Evolutionary conservation across 805 yeast genomes (phyloP).

Genomic region (Jamesozyma gamospora): DNA sequence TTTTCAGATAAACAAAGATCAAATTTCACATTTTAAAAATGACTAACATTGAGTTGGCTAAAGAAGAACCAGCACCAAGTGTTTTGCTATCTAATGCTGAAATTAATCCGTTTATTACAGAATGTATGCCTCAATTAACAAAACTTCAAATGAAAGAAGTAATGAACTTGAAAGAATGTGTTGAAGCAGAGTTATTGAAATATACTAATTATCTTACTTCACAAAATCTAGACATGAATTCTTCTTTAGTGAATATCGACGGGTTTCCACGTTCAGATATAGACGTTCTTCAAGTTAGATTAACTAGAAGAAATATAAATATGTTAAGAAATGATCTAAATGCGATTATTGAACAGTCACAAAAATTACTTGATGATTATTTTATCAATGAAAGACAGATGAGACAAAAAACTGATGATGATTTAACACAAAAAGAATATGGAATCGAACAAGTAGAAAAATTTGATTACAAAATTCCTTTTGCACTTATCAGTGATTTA

Average conservation of each 20-base stretch:
- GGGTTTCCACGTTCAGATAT: conserved; percentile 84
- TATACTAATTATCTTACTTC: conserved; percentile 36
- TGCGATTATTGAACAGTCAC: conserved; percentile 38
- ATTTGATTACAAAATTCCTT: conserved; percentile 33
- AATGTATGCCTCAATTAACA: conserved; percentile 1
- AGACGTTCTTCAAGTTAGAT: conserved; percentile 62
- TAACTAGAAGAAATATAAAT: conserved; percentile 53
- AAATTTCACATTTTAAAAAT: neutral
- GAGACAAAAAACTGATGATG: neutral
- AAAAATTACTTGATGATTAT: conserved; percentile 37
- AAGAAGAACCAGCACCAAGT: neutral
- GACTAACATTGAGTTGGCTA: neutral
- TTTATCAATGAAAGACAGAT: conserved; percentile 17
- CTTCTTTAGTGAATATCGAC: conserved; percentile 54
- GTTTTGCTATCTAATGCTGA: conserved; percentile 5
- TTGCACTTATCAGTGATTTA: conserved; percentile 46
- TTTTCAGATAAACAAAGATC: neutral
- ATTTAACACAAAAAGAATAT: neutral
- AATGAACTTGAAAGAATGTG: conserved; percentile 25
- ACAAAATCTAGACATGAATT: conserved; percentile 50
- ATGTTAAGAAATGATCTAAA: conserved; percentile 62
- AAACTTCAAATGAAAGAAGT: conserved; percentile 13
- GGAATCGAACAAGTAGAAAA: neutral
- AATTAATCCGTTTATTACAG: conserved; percentile 7
- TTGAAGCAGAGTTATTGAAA: conserved; percentile 35